These are phyloP conservation scores for Bruguiera parviflora DNA, from an alignment of 345 rosid genomes.

Conservation along the genomic window DNA sequence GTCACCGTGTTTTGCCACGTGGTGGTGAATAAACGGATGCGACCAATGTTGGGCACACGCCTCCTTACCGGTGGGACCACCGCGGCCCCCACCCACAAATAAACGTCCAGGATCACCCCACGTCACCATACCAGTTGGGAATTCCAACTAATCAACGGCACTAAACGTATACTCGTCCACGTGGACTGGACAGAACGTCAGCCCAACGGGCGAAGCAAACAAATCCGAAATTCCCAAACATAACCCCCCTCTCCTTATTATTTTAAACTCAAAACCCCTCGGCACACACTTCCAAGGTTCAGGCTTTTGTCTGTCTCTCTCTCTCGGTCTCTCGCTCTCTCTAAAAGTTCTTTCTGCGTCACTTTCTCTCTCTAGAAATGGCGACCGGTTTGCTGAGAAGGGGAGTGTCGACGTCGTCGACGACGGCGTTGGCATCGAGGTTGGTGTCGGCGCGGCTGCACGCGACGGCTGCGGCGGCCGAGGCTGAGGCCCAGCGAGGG, in stretches of 20 bases:
- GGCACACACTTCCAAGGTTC: too few relatives aligned
- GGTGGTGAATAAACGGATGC: too few relatives aligned
- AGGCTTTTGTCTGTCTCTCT: background rate
- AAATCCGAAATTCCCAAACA: conserved; percentile 12
- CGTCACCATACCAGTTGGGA: background rate
- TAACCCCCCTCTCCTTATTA: background rate
- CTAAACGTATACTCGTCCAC: background rate
- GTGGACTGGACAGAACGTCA: background rate
- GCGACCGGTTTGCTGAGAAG: conserved; percentile 16
- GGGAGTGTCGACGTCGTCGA: conserved; percentile 17
- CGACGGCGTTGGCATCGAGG: conserved; percentile 21
- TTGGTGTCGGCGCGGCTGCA: conserved; percentile 38
- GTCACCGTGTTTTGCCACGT: too few relatives aligned
- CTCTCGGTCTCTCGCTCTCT: background rate
- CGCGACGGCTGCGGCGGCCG: conserved; percentile 47
- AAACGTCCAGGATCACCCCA: background rate
- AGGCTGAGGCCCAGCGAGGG: conserved; percentile 43
- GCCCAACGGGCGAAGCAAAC: background rate
- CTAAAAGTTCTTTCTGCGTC: too few relatives aligned
- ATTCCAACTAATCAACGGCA: conserved; percentile 7
- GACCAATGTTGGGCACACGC: conserved; percentile 1
- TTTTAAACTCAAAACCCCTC: background rate
- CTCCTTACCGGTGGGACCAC: background rate
- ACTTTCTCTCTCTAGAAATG: conserved; percentile 7
- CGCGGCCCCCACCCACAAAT: background rate